Conservation (phyloP, 2,329 filamentous ascomycete species). For the Exophiala xenobiotica region DNA sequence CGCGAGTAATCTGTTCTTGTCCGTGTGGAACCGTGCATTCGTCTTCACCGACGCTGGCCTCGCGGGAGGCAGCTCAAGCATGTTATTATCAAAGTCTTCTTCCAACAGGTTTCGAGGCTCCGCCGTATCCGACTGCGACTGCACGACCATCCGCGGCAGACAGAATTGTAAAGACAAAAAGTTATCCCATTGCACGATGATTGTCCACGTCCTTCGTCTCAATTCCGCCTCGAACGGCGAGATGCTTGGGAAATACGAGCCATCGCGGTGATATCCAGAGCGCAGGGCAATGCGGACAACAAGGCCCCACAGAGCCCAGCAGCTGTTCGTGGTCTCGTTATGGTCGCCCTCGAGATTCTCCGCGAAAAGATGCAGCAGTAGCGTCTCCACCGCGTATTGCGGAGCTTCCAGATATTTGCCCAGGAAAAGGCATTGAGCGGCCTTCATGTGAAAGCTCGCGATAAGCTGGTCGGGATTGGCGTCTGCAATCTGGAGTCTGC, state of each 20-base stretch:
- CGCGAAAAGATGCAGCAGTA: constrained; percentile 48
- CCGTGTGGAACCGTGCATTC: constrained; percentile 33
- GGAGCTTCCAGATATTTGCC: constrained; percentile 38
- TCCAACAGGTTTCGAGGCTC: constrained; percentile 61
- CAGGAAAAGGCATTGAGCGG: constrained; percentile 56
- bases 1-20: constrained; percentile 32
- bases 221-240: constrained; percentile 58
- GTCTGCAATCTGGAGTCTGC: constrained; percentile 4
- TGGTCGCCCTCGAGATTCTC: constrained; percentile 54
- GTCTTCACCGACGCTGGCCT: constrained; percentile 52
- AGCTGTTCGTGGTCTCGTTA: constrained; percentile 40
- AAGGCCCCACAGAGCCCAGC: constrained; percentile 38
- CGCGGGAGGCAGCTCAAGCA: constrained; percentile 51
- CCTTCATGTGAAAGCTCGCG: constrained; percentile 33
- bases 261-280: constrained; percentile 61
- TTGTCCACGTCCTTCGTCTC: constrained; percentile 43
- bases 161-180: constrained; percentile 64
- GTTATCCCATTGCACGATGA: constrained; percentile 58
- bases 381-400: constrained; percentile 27
- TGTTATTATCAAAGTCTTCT: constrained; percentile 57
- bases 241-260: constrained; percentile 50
- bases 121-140: constrained; percentile 59
- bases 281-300: constrained; percentile 59
- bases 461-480: constrained; percentile 21
- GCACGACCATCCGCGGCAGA: constrained; percentile 60